A percentile compares a stretch with the other conserved stretches of the same genome.
Conservation (phyloP, 2,329 filamentous ascomycete species). For the Exophiala lecanii-corni region DNA sequence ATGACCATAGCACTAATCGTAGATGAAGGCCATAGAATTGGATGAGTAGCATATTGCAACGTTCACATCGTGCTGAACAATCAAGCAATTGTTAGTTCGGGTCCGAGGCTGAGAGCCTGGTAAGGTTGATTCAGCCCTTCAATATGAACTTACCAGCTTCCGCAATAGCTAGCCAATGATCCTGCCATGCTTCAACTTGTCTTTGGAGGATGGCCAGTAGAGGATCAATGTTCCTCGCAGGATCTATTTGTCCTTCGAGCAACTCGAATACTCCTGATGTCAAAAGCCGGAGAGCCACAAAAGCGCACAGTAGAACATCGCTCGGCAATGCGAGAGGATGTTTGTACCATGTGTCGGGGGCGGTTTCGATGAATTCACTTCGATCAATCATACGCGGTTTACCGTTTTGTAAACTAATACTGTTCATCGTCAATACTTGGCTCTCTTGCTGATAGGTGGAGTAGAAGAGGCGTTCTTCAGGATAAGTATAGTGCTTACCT, state of each 20-base stretch:
- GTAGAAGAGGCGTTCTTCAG: too few species aligned
- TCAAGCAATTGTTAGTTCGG: too few species aligned
- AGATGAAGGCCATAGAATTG: conserved; percentile 39
- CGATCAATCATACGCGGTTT: conserved; percentile 42
- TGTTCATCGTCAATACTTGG: conserved; percentile 16
- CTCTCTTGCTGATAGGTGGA: too few species aligned
- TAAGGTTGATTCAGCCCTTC: too few species aligned
- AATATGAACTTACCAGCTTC: conserved; percentile 4
- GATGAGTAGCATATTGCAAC: conserved; percentile 36
- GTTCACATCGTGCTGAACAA: conserved; percentile 8
- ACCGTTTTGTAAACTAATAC: conserved; percentile 40
- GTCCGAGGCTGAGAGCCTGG: too few species aligned
- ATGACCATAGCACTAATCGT: conserved; percentile 36
- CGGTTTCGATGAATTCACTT: conserved; percentile 35
- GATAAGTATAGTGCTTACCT: too few species aligned
- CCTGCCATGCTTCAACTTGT: conserved; percentile 6
- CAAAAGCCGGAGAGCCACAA: conserved; percentile 35
- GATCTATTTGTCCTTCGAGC: conserved; percentile 17
- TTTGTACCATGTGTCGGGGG: conserved; percentile 32
- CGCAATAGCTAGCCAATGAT: conserved; percentile 4
- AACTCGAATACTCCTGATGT: conserved; percentile 34
- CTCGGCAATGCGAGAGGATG: conserved; percentile 29
- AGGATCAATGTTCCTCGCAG: conserved; percentile 1
- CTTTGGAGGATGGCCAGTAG: conserved; percentile 2
- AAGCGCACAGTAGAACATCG: conserved; percentile 36